phyloP scores from a whole-genome alignment of 2,329 filamentous ascomycete species.

The Alternaria rosae region DNA sequence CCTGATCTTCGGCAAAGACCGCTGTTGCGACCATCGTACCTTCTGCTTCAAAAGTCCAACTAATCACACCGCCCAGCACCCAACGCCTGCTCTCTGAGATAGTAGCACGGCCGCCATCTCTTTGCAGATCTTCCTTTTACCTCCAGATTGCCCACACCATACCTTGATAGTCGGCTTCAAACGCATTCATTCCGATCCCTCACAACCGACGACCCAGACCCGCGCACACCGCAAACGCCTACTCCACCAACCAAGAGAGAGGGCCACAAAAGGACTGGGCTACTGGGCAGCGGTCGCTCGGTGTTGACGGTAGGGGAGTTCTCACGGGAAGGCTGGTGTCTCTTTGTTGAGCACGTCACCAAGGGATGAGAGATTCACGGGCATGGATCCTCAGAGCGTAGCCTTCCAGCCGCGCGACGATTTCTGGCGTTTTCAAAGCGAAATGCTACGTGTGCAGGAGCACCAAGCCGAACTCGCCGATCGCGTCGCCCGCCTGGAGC shows the following conservation, averaged over 20 bases:
- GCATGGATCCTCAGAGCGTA: slow-evolving; percentile 69
- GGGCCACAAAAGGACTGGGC: not conserved
- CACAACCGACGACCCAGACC: not conserved
- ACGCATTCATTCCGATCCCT: not conserved
- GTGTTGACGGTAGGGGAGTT: slow-evolving; percentile 21
- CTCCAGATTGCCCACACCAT: not conserved
- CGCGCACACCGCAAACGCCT: not conserved
- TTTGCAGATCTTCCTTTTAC: not conserved
- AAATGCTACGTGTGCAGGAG: slow-evolving; percentile 67
- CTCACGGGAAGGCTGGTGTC: slow-evolving; percentile 25
- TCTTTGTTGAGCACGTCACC: slow-evolving; percentile 29
- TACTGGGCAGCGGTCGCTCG: slow-evolving; percentile 18
- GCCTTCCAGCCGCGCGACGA: slow-evolving; percentile 70
- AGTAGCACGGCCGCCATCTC: not conserved
- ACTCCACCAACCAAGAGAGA: not conserved
- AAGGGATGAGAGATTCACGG: slow-evolving; percentile 44
- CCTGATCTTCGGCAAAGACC: slow-evolving; percentile 7
- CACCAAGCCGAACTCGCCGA: slow-evolving; percentile 68
- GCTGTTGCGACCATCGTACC: not conserved
- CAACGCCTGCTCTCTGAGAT: not conserved
- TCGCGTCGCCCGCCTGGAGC: slow-evolving; percentile 67
- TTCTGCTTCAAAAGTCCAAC: slow-evolving; percentile 7
- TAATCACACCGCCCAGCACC: slow-evolving; percentile 1
- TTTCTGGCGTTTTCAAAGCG: slow-evolving; percentile 69
- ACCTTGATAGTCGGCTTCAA: not conserved